phyloP scores from a whole-genome alignment of 176 grass and related monocot species.

The Aegilops sharonensis region DNA sequence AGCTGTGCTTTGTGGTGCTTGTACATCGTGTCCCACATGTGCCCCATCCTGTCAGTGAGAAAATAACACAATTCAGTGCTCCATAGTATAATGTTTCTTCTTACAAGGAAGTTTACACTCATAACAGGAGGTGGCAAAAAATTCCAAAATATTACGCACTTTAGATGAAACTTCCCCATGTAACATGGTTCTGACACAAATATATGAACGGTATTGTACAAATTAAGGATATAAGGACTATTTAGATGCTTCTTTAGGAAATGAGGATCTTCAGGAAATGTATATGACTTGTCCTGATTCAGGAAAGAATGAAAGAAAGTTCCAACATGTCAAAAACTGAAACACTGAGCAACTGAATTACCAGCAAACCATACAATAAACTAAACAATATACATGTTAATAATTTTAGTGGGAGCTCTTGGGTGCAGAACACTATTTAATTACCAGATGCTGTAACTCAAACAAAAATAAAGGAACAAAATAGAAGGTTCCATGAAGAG shows the following conservation, averaged over 20 bases:
- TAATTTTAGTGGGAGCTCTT: background rate
- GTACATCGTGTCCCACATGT: conserved; percentile 73
- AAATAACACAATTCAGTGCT: conserved; percentile 12
- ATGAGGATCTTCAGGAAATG: background rate
- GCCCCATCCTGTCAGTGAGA: conserved; percentile 48
- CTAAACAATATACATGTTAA: background rate
- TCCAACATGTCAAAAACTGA: background rate
- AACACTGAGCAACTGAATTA: background rate
- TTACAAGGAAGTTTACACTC: background rate
- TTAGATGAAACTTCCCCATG: background rate
- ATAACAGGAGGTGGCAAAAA: background rate
- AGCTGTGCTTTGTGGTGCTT: conserved; percentile 50
- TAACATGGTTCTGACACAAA: conserved; percentile 7
- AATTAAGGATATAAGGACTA: background rate
- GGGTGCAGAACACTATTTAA: background rate
- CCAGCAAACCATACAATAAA: background rate
- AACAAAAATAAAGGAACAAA: background rate
- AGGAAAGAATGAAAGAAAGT: background rate
- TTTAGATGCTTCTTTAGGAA: conserved; percentile 8
- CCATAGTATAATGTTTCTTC: background rate
- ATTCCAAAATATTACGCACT: background rate
- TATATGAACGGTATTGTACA: background rate
- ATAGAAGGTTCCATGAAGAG: background rate
- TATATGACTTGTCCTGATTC: background rate
- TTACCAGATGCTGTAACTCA: background rate